A percentile compares a stretch with the other conserved stretches of the same genome.
These are phyloP conservation scores for Saccharomyces hybrid DNA, from an alignment of 1,139 yeast genomes.

Conservation along the genomic window DNA sequence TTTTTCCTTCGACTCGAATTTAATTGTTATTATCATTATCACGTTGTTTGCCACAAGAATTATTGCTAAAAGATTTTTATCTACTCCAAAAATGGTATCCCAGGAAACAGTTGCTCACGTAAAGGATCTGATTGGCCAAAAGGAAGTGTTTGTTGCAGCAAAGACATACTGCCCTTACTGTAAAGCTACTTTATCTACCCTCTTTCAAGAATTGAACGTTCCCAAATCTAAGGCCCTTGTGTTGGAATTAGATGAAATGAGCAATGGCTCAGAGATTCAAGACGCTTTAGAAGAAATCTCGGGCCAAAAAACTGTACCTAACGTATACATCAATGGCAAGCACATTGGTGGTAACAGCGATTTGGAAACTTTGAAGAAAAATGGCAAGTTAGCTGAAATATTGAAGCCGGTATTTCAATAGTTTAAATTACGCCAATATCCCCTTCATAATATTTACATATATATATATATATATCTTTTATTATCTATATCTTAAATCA, in stretches of 20 bases:
- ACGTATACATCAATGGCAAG: constrained; percentile 78
- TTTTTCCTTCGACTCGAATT: neutral
- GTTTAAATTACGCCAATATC: neutral
- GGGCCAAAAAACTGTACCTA: constrained; percentile 92
- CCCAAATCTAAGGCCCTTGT: constrained; percentile 45
- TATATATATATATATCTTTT: neutral
- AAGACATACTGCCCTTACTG: constrained; percentile 75
- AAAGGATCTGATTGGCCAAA: constrained; percentile 53
- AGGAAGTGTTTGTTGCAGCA: constrained; percentile 77
- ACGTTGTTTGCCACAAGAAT: constrained; percentile 9
- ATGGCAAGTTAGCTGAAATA: constrained; percentile 35
- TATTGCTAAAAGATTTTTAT: constrained; percentile 11
- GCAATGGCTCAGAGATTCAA: constrained; percentile 66
- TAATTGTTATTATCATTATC: constrained; percentile 6
- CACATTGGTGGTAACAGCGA: constrained; percentile 95
- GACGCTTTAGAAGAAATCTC: constrained; percentile 66
- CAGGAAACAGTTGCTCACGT: constrained; percentile 50
- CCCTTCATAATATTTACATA: neutral
- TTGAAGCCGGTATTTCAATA: constrained; percentile 20
- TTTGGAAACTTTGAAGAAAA: constrained; percentile 50
- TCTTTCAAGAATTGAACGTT: constrained; percentile 39
- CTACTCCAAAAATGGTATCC: constrained; percentile 33
- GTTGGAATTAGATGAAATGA: constrained; percentile 53
- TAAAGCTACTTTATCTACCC: constrained; percentile 50
- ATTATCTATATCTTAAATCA: neutral